A percentile compares a stretch with the other conserved stretches of the same genome.
Evolutionary conservation across 345 rosid genomes (phyloP).

Genomic region (Syzygium aromaticum): DNA sequence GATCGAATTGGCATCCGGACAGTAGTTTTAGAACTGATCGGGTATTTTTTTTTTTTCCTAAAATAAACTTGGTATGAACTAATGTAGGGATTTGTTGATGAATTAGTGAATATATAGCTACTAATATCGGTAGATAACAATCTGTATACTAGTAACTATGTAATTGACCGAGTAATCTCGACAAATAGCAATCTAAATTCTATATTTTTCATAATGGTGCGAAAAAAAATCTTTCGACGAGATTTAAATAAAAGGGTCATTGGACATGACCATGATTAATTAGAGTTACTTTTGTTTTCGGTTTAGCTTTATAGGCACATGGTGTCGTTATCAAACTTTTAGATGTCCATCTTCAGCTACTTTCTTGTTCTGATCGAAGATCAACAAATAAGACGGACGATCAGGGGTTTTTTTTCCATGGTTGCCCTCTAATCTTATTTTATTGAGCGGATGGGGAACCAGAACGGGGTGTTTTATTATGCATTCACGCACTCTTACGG

Average conservation of each 20-base stretch:
- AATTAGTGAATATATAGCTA: neutral
- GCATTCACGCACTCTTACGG: neutral
- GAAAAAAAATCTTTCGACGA: neutral
- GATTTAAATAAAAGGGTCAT: neutral
- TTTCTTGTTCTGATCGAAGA: neutral
- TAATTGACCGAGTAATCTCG: neutral
- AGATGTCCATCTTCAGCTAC: neutral
- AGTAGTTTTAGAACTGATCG: neutral
- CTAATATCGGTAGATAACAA: neutral
- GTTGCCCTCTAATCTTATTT: neutral
- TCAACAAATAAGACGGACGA: neutral
- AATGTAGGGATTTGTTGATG: neutral
- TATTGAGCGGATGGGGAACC: neutral
- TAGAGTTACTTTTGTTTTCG: neutral
- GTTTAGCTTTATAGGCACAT: neutral
- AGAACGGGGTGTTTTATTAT: neutral
- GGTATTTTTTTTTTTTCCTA: neutral
- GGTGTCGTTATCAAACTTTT: neutral
- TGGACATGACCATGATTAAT: neutral
- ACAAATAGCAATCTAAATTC: neutral
- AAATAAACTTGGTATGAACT: neutral
- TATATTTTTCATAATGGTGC: neutral
- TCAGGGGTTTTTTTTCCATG: neutral
- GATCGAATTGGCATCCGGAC: neutral
- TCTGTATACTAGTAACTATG: neutral